phyloP scores from a whole-genome alignment of 2,329 filamentous ascomycete species.

The Cordyceps cateniannulata region DNA sequence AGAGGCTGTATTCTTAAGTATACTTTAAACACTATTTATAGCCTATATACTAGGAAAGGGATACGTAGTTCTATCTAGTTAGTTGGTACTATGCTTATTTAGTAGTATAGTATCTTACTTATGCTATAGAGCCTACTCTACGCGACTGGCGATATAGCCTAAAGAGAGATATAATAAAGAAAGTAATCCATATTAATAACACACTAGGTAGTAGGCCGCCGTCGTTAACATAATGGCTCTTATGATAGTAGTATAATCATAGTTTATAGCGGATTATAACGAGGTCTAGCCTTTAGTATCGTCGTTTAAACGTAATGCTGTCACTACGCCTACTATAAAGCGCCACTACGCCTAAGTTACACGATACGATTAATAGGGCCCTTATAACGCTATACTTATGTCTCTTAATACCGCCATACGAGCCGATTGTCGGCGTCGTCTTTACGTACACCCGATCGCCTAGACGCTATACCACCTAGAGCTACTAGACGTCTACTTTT shows the following conservation, averaged over 20 bases:
- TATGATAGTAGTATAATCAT: neutral
- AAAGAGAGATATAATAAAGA: neutral
- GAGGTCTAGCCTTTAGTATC: neutral
- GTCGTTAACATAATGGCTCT: neutral
- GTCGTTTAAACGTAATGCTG: neutral
- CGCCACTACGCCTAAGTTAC: neutral
- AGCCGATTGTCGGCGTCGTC: neutral
- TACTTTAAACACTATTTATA: too few relatives aligned
- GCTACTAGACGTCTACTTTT: neutral
- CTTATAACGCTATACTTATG: neutral
- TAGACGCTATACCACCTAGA: neutral
- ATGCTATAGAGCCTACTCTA: neutral
- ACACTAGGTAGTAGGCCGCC: neutral
- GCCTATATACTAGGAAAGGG: too few relatives aligned
- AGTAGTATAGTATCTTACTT: neutral
- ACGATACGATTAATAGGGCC: neutral
- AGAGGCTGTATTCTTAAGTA: too few relatives aligned
- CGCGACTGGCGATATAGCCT: neutral
- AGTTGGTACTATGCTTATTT: neutral
- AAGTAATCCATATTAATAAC: neutral
- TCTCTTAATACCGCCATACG: neutral
- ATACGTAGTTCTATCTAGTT: too few relatives aligned
- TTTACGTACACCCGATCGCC: slow-evolving; percentile 5
- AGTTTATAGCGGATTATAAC: neutral
- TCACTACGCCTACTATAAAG: neutral